Conservation (phyloP, 345 rosid species). For the Heritiera fomes region DNA sequence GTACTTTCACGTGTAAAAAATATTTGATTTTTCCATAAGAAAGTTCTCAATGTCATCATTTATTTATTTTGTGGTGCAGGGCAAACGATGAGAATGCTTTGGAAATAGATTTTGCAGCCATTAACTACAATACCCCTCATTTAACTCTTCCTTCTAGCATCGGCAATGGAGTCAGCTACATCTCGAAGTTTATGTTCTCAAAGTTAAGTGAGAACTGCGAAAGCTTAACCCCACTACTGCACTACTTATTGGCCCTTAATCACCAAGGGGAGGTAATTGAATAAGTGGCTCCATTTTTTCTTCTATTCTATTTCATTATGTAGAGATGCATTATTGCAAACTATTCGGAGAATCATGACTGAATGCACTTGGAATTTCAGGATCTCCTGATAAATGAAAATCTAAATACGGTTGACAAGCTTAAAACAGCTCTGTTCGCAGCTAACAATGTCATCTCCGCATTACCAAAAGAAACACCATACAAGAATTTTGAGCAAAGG, state of each 20-base stretch:
- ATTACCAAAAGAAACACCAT: slow-evolving; percentile 57
- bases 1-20: too few relatives aligned
- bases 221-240: slow-evolving; percentile 46
- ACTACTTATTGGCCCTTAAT: slow-evolving; percentile 60
- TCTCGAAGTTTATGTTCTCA: slow-evolving; percentile 64
- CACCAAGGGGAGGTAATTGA: slow-evolving; percentile 75
- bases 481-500: slow-evolving; percentile 67
- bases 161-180: slow-evolving; percentile 71
- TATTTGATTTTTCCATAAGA: too few relatives aligned
- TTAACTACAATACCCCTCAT: slow-evolving; percentile 66
- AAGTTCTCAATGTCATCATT: background rate
- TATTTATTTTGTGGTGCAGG: slow-evolving; percentile 44
- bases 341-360: background rate
- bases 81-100: slow-evolving; percentile 74
- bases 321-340: background rate
- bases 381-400: slow-evolving; percentile 67
- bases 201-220: slow-evolving; percentile 46
- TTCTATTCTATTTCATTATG: slow-evolving; percentile 10
- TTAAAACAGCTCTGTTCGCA: slow-evolving; percentile 54
- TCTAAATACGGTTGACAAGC: slow-evolving; percentile 59
- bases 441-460: slow-evolving; percentile 51
- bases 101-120: slow-evolving; percentile 82
- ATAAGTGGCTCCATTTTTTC: background rate
- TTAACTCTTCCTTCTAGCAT: slow-evolving; percentile 73
- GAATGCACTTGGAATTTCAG: slow-evolving; percentile 34